These are phyloP conservation scores for Aurifilum marmelostoma DNA, from an alignment of 2,329 filamentous ascomycete genomes.

Conservation along the genomic window DNA sequence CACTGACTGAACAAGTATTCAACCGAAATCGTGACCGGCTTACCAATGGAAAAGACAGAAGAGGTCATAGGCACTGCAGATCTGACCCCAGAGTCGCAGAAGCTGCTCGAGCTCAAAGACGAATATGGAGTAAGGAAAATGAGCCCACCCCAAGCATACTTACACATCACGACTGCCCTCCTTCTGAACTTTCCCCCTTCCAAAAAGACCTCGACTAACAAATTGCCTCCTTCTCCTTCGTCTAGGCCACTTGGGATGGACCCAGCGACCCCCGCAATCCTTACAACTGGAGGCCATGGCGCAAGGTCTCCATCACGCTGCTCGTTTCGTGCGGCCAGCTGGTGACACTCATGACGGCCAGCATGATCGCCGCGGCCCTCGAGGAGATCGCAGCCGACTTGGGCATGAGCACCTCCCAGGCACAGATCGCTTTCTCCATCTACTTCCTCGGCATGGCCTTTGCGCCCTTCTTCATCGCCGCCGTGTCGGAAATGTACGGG, in stretches of 20 bases:
- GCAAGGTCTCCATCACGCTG: slow-evolving; percentile 34
- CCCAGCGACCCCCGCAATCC: slow-evolving; percentile 29
- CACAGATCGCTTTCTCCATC: slow-evolving; percentile 39
- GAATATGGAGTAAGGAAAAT: not conserved
- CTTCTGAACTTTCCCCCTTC: not conserved
- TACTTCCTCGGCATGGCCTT: slow-evolving; percentile 42
- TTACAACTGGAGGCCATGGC: slow-evolving; percentile 29
- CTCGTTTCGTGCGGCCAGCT: slow-evolving; percentile 41
- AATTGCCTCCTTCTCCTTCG: not conserved
- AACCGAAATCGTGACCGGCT: not conserved
- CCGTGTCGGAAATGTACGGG: slow-evolving; percentile 41
- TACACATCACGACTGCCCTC: not conserved
- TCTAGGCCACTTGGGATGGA: slow-evolving; percentile 28
- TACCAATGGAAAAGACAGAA: not conserved
- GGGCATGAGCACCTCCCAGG: slow-evolving; percentile 30
- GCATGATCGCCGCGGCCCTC: slow-evolving; percentile 43
- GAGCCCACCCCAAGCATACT: not conserved
- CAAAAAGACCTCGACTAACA: not conserved
- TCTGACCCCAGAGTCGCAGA: not conserved
- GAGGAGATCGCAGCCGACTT: slow-evolving; percentile 39
- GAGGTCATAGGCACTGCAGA: not conserved
- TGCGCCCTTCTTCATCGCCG: slow-evolving; percentile 41
- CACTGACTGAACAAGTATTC: too few relatives aligned
- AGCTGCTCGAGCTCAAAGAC: not conserved
- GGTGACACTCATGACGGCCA: slow-evolving; percentile 42